A percentile compares a stretch with the other conserved stretches of the same genome.
Conservation (phyloP, 2,329 filamentous ascomycete genomes). For the Geosmithia morbida region DNA sequence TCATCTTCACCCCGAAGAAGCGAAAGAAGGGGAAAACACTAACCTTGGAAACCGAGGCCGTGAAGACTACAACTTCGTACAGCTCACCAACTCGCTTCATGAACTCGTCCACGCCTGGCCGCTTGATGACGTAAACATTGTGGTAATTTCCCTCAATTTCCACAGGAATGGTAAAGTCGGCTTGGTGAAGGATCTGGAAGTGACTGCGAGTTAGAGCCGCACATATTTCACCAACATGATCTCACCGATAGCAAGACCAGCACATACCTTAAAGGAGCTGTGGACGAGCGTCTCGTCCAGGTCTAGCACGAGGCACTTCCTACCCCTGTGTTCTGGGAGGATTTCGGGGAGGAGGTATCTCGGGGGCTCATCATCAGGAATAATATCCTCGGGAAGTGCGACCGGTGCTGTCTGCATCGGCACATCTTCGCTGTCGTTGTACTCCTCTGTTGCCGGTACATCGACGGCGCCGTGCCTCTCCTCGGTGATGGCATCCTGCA, state of each 20-base stretch:
- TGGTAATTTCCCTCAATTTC: conserved; percentile 98
- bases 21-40: conserved; percentile 2
- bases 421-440: conserved; percentile 21
- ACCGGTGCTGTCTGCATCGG: conserved; percentile 23
- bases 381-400: conserved; percentile 24
- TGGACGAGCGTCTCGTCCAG: conserved; percentile 94
- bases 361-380: conserved; percentile 25
- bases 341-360: conserved; percentile 73
- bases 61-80: conserved; percentile 98
- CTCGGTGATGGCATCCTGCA: conserved; percentile 27
- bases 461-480: too few species aligned
- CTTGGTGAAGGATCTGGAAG: conserved; percentile 79
- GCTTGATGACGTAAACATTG: conserved; percentile 98
- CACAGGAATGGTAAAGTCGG: conserved; percentile 96
- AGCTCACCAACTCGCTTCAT: conserved; percentile 97
- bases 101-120: conserved; percentile 95
- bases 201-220: conserved; percentile 4
- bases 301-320: conserved; percentile 91
- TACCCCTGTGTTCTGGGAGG: conserved; percentile 63
- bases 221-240: background rate
- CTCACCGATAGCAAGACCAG: background rate
- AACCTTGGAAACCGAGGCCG: conserved; percentile 95
- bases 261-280: conserved; percentile 87
- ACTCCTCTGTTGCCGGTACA: conserved; percentile 12
- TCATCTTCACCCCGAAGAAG: background rate